Conservation (phyloP, 225 moss, liverwort and hornwort genomes). For the Rhytidiadelphus loreus region DNA sequence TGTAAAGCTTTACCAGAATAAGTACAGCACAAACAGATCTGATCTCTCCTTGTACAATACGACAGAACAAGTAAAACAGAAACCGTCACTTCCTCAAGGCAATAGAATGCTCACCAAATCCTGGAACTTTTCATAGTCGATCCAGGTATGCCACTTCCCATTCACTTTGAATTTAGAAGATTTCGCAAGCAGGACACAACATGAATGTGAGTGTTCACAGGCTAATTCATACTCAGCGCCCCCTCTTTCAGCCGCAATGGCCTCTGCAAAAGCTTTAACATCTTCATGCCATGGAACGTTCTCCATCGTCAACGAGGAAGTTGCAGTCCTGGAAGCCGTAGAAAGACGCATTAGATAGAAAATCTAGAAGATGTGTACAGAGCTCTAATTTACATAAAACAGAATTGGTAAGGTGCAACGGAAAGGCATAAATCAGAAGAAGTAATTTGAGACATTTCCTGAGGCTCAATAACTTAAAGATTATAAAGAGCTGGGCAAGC, state of each 20-base stretch:
- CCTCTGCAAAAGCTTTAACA: slow-evolving; percentile 90
- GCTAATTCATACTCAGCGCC: slow-evolving; percentile 81
- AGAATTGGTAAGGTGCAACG: neutral
- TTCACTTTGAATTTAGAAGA: slow-evolving; percentile 80
- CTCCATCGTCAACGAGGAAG: slow-evolving; percentile 91
- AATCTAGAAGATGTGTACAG: neutral
- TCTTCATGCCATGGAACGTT: slow-evolving; percentile 99
- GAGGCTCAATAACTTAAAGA: neutral
- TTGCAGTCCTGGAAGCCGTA: slow-evolving; percentile 49
- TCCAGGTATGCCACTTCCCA: slow-evolving; percentile 95
- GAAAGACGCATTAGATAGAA: neutral
- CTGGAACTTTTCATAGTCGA: slow-evolving; percentile 94
- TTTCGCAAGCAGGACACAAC: slow-evolving; percentile 89
- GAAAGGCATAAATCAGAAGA: neutral
- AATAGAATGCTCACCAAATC: slow-evolving; percentile 51
- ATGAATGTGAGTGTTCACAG: slow-evolving; percentile 95
- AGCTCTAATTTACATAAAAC: neutral
- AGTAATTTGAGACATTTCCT: neutral
- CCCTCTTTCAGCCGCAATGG: slow-evolving; percentile 60
- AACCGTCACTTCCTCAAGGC: neutral
- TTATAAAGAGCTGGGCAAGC: neutral
- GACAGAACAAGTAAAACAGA: neutral
- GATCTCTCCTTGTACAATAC: neutral
- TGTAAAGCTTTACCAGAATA: neutral
- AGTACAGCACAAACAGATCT: neutral